A percentile compares a stretch with the other conserved stretches of the same genome.
Conservation (phyloP, 2,329 filamentous ascomycete species). For the Colletotrichum spaethianum region DNA sequence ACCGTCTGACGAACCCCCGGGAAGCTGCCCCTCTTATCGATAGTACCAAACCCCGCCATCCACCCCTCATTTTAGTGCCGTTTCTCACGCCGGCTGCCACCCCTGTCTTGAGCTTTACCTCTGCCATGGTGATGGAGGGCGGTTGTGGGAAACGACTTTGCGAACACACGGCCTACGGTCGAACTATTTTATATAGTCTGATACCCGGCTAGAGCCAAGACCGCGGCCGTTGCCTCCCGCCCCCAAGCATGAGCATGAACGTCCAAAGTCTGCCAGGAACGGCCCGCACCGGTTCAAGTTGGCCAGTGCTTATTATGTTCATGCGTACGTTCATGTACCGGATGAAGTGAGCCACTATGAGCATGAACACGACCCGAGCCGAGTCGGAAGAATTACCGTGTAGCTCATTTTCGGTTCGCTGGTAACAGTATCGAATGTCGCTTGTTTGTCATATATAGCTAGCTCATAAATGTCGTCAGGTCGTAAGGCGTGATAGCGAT, state of each 20-base stretch:
- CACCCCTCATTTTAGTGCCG: conserved; percentile 16
- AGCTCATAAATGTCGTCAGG: conserved; percentile 38
- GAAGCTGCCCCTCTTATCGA: conserved; percentile 10
- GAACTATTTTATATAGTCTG: not conserved
- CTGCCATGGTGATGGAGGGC: not conserved
- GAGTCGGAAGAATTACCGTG: not conserved
- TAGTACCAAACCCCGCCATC: conserved; percentile 8
- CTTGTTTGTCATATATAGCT: conserved; percentile 1
- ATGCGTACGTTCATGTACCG: conserved; percentile 30
- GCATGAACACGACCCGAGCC: no score
- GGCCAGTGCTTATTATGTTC: conserved; percentile 23
- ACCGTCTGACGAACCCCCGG: not conserved
- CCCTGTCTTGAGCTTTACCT: not conserved
- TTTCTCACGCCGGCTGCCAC: not conserved
- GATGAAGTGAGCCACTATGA: no score
- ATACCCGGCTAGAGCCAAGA: not conserved
- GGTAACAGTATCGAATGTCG: not conserved
- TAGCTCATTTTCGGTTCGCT: not conserved
- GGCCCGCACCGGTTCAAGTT: conserved; percentile 7
- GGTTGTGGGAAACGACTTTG: not conserved
- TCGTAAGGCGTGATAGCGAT: conserved; percentile 40
- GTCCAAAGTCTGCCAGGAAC: not conserved
- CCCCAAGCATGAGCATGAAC: not conserved
- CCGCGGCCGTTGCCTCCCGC: no score
- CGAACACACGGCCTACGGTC: not conserved